phyloP scores from a whole-genome alignment of 2,329 filamentous ascomycete genomes.

The Fusarium coicis region DNA sequence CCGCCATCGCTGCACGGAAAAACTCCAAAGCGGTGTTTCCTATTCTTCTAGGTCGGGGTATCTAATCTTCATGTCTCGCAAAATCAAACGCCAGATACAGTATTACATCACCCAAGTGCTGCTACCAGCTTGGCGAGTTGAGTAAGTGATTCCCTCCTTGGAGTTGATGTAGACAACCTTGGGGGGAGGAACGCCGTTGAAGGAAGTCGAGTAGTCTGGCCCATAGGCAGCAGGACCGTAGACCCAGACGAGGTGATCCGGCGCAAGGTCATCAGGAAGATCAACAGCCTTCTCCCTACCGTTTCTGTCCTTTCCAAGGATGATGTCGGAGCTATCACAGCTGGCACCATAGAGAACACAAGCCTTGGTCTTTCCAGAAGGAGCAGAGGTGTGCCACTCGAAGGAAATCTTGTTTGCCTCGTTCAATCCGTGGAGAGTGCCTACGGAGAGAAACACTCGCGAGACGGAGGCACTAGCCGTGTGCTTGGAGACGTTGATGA shows the following conservation, averaged over 20 bases:
- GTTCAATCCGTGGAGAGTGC: neutral
- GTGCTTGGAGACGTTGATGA: neutral
- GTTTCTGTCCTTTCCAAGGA: neutral
- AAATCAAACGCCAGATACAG: fast-evolving
- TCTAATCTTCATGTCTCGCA: fast-evolving
- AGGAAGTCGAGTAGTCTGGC: neutral
- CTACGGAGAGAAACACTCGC: neutral
- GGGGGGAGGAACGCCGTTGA: neutral
- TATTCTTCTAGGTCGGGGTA: neutral
- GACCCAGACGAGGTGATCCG: neutral
- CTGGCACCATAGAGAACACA: neutral
- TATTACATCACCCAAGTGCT: fast-evolving
- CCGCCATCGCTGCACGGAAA: no score
- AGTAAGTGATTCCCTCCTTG: neutral
- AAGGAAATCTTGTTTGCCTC: neutral
- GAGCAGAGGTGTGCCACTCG: neutral
- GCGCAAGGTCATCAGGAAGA: neutral
- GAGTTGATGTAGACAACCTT: neutral
- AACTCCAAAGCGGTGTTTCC: neutral
- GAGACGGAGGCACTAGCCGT: no score
- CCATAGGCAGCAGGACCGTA: neutral
- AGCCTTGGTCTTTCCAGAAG: neutral
- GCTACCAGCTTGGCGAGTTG: fast-evolving
- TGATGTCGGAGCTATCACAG: neutral
- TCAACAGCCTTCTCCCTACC: neutral